Percentiles rank a stretch among this genome's conserved stretches.
phyloP scores from a whole-genome alignment of 164 flowering plant genomes.

The Umbilicus rupestris region DNA sequence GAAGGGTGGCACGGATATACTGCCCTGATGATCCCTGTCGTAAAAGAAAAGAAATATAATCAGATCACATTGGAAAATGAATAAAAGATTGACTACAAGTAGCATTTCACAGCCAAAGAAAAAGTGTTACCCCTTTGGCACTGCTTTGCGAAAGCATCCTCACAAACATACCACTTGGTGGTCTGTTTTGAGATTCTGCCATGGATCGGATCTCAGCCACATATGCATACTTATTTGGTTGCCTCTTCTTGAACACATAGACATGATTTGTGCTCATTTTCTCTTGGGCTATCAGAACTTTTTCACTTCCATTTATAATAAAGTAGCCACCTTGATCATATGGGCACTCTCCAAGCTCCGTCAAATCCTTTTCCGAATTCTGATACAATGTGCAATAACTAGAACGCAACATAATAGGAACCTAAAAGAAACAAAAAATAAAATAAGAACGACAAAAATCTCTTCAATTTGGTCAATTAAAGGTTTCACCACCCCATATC shows the following conservation, averaged over 20 bases:
- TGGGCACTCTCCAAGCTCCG: constrained; percentile 99
- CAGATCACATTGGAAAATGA: background rate
- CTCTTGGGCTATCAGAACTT: constrained; percentile 94
- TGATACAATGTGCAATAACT: constrained; percentile 89
- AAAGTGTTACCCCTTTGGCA: constrained; percentile 76
- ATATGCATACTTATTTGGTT: constrained; percentile 94
- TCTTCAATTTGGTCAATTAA: background rate
- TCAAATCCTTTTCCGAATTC: constrained; percentile 89
- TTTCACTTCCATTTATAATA: constrained; percentile 97
- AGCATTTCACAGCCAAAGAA: background rate
- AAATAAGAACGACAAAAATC: background rate
- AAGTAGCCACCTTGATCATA: constrained; percentile 98
- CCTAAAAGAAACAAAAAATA: constrained; percentile 27
- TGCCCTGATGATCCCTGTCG: constrained; percentile 88
- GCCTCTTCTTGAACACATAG: constrained; percentile 95
- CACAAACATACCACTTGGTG: constrained; percentile 97
- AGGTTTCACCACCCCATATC: background rate
- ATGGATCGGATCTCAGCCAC: constrained; percentile 95
- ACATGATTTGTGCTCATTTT: constrained; percentile 99
- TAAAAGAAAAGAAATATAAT: constrained; percentile 1
- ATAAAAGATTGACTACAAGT: background rate
- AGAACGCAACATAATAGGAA: constrained; percentile 96
- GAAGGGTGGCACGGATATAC: constrained; percentile 91
- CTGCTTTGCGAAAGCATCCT: constrained; percentile 94
- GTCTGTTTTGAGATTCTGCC: constrained; percentile 92